Base-by-base conservation (phyloP, 106 monocot genomes). In the Acorus gramineus region DNA sequence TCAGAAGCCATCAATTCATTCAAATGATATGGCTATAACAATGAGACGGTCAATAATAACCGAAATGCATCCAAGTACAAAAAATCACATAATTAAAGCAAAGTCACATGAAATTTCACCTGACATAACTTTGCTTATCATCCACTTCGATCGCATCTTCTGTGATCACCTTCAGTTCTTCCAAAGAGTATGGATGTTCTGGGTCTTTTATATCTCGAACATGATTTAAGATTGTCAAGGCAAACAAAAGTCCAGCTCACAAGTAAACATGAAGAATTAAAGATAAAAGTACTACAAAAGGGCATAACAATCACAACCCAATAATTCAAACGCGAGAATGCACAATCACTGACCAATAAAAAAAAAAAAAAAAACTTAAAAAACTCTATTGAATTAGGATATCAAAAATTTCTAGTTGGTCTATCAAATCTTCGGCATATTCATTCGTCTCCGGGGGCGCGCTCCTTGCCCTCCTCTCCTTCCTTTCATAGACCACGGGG, bases 171-270 rank as follows among this genome's bases (percentile, higher is more conserved):
- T 98, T 98, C 59, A 98, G 65, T 66, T 98, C 85, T 71, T 98
- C 96, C 61, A 98, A 69, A 11, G 96, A 88, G 66, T 85, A 87
- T 53, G 91, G 91, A 60, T 91, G 87, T 64, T 98, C 96, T 60
- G 96, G 96, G 64, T 98, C 96, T 68, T 87, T 88, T 74, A 98
- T 98, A 74, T 91, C 96, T 82, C 96, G 87, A 49, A 98, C 77
- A 87, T 98, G 91, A 68, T 98, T 77, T 98, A 68, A 70, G 68
- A 68, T 74, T 55, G 8, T 12, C 81, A 78, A 88, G 84, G 76
- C 73, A 83, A 78, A 68, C 52, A 52, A 51, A 61, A 47, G 13
- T 46, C 7, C 61, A 61, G 47, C 28, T 5, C 46, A 55, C 14
- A 45, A 54, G 46, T 28, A 28, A 28, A 28, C 28, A 28, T 28